Base-by-base conservation (phyloP, 2,329 filamentous ascomycete genomes). In the Ascochyta rabiei region DNA sequence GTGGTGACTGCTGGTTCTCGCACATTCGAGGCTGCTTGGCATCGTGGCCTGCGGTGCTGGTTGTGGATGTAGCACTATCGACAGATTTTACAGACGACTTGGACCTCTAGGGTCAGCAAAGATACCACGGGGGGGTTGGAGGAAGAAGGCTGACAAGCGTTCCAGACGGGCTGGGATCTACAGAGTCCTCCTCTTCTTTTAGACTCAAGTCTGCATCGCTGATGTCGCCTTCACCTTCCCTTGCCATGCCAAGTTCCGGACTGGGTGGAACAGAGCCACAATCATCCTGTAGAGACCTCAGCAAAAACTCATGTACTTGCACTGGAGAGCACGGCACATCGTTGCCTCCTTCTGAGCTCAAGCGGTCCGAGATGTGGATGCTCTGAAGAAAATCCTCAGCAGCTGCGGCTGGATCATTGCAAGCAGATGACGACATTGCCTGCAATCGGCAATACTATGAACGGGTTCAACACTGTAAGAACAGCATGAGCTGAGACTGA, bases 191-290 rank as follows among this genome's bases (percentile, higher is more conserved):
- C 6, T 26, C 21, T 6, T 26, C 23, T 39, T 9, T 15, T 5
- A 28, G 23, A 9, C 39, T 41, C 15, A 12, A 12, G n/a, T 47
- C 37, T 12, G 30, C 5, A 15, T 19, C 37, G 4, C 26, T 23
- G 7, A 38, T 13, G 4, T 40, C 15, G 15, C 23, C 18, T 12
- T 6, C 37, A 18, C 24, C 37, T n/a, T 19, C 37, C 5, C 26
- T 38, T 1, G 41, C 41, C 52, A 49, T 50, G 18, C 52, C 46
- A 13, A 55, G 10, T 37, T 47, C 52, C 13, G 52, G 42, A 8
- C 42, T 55, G 4, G 24, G 37, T 4, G 42, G 41, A n/a, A 21
- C 1, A 38, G 37, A 50, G 19, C 16, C 18, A 12, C 4, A 24
- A 2, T 34, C 18, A 3, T 34, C 31, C 52, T 55, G 23, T 8